A percentile compares a stretch with the other conserved stretches of the same genome.
phyloP scores from a whole-genome alignment of 1,139 yeast species.

The Pichiaceae sp. region DNA sequence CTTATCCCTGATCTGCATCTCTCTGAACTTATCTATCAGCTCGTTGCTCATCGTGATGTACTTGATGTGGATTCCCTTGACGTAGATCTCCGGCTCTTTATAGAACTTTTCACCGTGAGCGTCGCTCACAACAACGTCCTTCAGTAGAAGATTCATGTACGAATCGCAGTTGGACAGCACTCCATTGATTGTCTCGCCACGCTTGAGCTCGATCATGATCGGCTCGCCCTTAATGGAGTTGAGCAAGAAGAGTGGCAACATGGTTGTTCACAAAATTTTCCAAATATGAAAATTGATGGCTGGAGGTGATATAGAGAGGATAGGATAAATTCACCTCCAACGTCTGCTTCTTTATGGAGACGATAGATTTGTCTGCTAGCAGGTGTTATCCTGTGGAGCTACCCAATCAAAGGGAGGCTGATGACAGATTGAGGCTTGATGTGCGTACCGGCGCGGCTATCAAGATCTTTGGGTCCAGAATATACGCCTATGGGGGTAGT shows the following conservation, averaged over 20 bases:
- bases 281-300: too few relatives aligned
- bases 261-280: constrained; percentile 2
- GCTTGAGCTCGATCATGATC: constrained; percentile 82
- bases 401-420: constrained; percentile 36
- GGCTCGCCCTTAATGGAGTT: constrained; percentile 90
- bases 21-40: constrained; percentile 74
- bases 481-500: constrained; percentile 64
- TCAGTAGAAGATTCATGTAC: constrained; percentile 90
- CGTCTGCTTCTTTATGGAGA: constrained; percentile 26
- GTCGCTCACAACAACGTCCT: constrained; percentile 68
- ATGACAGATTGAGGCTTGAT: constrained; percentile 41
- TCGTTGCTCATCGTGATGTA: constrained; percentile 57
- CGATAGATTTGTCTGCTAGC: constrained; percentile 41
- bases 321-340: not conserved
- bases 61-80: constrained; percentile 78
- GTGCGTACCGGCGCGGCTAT: constrained; percentile 64
- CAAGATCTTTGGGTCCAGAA: constrained; percentile 45
- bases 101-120: constrained; percentile 56
- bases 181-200: constrained; percentile 87
- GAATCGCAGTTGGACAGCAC: constrained; percentile 80
- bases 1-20: constrained; percentile 28
- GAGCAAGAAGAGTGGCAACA: constrained; percentile 84
- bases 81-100: constrained; percentile 69
- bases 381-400: constrained; percentile 38
- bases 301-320: too few relatives aligned